Evolutionary conservation across 352 stramenopile species (phyloP), one percentile per base, ranked within the genome.

Genomic region (Globisporangium perplexum): DNA sequence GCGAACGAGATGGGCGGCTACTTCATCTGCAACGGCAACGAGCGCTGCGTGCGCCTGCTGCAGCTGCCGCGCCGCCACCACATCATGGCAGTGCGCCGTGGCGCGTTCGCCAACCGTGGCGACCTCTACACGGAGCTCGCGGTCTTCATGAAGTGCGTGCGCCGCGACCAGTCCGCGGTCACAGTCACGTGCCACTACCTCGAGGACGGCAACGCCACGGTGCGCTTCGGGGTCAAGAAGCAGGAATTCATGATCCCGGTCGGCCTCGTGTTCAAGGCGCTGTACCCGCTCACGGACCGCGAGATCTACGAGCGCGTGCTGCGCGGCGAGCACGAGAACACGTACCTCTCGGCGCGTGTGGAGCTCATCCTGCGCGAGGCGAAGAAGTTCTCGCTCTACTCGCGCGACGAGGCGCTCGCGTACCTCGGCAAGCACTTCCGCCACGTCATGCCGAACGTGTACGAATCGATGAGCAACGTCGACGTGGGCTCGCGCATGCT

Each of bases 1-100:
- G 86, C 93, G 55, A 97, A 96, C 56, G 97, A 99, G 64, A 96
- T 99, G 77, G 97, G 97, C 48, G 97, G 97, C 41, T 99, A 99
- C 65, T 99, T 99, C 61, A 98, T 99, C 57, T 97, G 98, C 63
- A 98, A 98, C 69, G 97, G 97, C 30, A 99, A 99, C 74, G 97
- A 99, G 77, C 88, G 97, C 55, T 97, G 97, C 55, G 95, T 99
- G 42, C 85, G 97, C 60, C 72, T 99, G 59, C 74, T 99, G 59
- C 97, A 99, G 77, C 93, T 96, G 72, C 84, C 86, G 11, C 78
- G 85, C 41, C 83, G 85, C 38, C 83, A 95, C 64, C 85, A 95
- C 62, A 86, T 95, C 53, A 91, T 90, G 79, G 95, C 96, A 6
- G 96, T 99, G 66, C 88, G 96, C 61, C 90, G 98, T 69, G 86